Evolutionary conservation across 768 basidiomycete species (phyloP).

Genomic region (Mycena maculata): DNA sequence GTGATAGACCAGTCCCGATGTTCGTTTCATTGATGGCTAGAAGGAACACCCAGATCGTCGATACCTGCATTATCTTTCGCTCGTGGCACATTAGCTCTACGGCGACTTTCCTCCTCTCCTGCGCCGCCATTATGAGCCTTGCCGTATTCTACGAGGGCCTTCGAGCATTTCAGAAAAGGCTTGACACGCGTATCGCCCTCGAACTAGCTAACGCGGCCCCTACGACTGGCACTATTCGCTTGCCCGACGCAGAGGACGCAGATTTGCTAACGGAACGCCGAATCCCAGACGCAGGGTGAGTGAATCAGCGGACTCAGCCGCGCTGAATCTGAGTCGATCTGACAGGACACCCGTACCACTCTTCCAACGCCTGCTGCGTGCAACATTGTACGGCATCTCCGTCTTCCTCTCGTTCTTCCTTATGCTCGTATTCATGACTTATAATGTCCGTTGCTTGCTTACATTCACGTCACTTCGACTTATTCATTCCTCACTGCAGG

Average conservation of each 20-base stretch:
- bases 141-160: slow-evolving; percentile 84
- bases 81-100: slow-evolving; percentile 78
- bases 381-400: slow-evolving; percentile 74
- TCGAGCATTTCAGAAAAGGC: slow-evolving; percentile 65
- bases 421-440: slow-evolving; percentile 97
- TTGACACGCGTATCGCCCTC: slow-evolving; percentile 69
- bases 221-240: neutral
- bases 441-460: slow-evolving; percentile 73
- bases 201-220: slow-evolving; percentile 43
- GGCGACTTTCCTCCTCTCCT: slow-evolving; percentile 70
- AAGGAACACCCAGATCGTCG: slow-evolving; percentile 77
- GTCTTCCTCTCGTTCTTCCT: slow-evolving; percentile 88
- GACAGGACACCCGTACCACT: slow-evolving; percentile 64
- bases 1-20: neutral
- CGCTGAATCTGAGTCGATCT: neutral
- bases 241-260: neutral
- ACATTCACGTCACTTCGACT: neutral
- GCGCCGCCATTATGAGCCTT: slow-evolving; percentile 70
- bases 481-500: slow-evolving; percentile 54
- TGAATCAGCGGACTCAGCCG: neutral
- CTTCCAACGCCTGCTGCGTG: slow-evolving; percentile 63
- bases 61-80: slow-evolving; percentile 87
- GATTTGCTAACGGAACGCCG: neutral
- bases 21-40: too few relatives aligned
- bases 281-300: too few relatives aligned